These are phyloP conservation scores for Strigomonas culicis DNA, from an alignment of 208 protist genomes.

Conservation along the genomic window DNA sequence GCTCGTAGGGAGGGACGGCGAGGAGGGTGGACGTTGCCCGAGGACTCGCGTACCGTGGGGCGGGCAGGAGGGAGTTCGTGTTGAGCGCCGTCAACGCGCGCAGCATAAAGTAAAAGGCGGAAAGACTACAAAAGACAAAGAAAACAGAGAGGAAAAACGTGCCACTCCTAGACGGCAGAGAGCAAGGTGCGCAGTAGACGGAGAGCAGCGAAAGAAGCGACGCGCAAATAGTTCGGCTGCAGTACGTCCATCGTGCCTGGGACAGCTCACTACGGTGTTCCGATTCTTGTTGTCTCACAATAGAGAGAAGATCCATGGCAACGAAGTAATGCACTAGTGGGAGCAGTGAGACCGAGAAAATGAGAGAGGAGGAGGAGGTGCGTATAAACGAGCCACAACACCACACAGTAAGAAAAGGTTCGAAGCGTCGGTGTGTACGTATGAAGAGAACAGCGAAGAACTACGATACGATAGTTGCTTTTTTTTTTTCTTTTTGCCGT, in stretches of 20 bases:
- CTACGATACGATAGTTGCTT: neutral
- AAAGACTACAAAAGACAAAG: constrained; percentile 16
- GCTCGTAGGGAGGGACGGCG: constrained; percentile 21
- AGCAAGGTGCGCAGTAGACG: constrained; percentile 13
- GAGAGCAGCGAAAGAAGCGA: constrained; percentile 4
- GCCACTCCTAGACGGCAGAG: neutral
- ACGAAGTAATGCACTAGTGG: neutral
- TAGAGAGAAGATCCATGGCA: constrained; percentile 39
- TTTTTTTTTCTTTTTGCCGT: constrained; percentile 7
- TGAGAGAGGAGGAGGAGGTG: neutral
- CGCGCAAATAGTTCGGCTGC: constrained; percentile 9
- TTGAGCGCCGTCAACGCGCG: constrained; percentile 25
- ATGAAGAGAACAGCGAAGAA: neutral
- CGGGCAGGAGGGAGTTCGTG: constrained; percentile 29
- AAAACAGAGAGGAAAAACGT: neutral
- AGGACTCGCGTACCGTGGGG: constrained; percentile 12
- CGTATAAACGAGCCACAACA: constrained; percentile 13
- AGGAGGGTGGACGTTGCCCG: constrained; percentile 14
- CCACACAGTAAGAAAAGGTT: constrained; percentile 1
- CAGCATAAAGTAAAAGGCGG: constrained; percentile 20
- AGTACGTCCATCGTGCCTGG: constrained; percentile 22
- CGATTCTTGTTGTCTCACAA: constrained; percentile 33
- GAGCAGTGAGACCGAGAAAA: constrained; percentile 6
- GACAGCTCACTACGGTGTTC: constrained; percentile 35
- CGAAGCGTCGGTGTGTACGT: neutral